phyloP scores from a whole-genome alignment of 495 filamentous ascomycete genomes.

The Hyphodiscus hymeniophilus region DNA sequence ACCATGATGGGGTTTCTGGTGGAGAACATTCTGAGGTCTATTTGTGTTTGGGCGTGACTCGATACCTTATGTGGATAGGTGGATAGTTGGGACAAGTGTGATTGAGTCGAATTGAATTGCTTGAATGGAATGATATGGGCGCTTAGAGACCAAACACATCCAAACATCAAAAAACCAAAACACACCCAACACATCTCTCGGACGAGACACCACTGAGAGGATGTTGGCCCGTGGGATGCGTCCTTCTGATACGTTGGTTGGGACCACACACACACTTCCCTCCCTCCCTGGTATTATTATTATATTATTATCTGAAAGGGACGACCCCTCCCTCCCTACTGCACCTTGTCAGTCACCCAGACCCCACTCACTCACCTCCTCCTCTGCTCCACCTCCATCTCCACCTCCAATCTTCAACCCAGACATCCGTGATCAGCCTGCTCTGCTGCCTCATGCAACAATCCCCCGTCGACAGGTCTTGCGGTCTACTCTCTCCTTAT shows the following conservation, averaged over 20 bases:
- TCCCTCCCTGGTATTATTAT: too few relatives aligned
- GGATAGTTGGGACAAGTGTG: not conserved
- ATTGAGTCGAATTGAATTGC: too few relatives aligned
- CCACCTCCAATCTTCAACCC: constrained; percentile 10
- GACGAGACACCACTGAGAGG: too few relatives aligned
- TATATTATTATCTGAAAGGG: constrained; percentile 6
- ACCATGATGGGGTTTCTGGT: not conserved
- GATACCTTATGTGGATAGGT: too few relatives aligned
- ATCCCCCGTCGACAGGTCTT: too few relatives aligned
- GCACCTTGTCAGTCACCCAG: not conserved
- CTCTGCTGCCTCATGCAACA: not conserved
- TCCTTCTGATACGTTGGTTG: too few relatives aligned
- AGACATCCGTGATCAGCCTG: constrained; percentile 10
- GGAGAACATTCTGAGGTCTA: not conserved
- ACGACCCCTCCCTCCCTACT: constrained; percentile 6
- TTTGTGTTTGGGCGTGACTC: not conserved
- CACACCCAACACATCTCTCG: too few relatives aligned
- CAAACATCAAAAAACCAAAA: not conserved
- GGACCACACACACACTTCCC: too few relatives aligned
- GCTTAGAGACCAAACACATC: not conserved
- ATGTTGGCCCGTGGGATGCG: too few relatives aligned
- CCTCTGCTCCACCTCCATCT: too few relatives aligned
- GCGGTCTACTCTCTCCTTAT: too few relatives aligned
- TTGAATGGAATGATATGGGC: too few relatives aligned
- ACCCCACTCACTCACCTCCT: not conserved